Conservation (phyloP, 768 basidiomycete genomes). For the Ramaria rubella region DNA sequence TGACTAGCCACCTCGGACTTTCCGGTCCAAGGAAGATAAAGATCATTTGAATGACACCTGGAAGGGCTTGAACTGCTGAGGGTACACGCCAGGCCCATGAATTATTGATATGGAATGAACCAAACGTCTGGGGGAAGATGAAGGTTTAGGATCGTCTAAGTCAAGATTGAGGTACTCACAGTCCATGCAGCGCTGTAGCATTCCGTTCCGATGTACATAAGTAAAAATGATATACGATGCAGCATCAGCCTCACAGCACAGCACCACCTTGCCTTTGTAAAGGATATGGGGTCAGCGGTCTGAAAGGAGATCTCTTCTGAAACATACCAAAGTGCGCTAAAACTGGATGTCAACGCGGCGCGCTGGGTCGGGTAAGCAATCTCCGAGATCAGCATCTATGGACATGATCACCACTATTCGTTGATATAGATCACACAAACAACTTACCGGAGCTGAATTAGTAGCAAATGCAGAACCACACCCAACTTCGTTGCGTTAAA, state of each 20-base stretch:
- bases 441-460: conserved; percentile 49
- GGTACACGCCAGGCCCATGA: conserved; percentile 41
- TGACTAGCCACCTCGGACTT: conserved; percentile 30
- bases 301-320: not conserved
- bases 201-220: not conserved
- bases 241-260: conserved; percentile 4
- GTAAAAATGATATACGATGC: not conserved
- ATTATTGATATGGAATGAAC: conserved; percentile 34
- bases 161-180: not conserved
- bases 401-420: not conserved
- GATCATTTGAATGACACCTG: conserved; percentile 24
- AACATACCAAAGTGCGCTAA: conserved; percentile 51
- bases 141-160: too few species aligned
- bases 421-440: not conserved
- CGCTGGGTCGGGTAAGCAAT: conserved; percentile 67
- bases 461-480: conserved; percentile 56
- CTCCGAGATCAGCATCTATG: conserved; percentile 53
- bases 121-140: conserved; percentile 37
- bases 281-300: not conserved
- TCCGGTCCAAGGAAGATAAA: conserved; percentile 40
- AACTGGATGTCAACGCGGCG: conserved; percentile 54
- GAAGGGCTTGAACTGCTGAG: conserved; percentile 32
- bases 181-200: conserved; percentile 8
- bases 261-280: conserved; percentile 8
- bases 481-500: conserved; percentile 32